A percentile compares a stretch with the other conserved stretches of the same genome.
Conservation (phyloP, 78 protist genomes). For the Diacronema lutheri region DNA sequence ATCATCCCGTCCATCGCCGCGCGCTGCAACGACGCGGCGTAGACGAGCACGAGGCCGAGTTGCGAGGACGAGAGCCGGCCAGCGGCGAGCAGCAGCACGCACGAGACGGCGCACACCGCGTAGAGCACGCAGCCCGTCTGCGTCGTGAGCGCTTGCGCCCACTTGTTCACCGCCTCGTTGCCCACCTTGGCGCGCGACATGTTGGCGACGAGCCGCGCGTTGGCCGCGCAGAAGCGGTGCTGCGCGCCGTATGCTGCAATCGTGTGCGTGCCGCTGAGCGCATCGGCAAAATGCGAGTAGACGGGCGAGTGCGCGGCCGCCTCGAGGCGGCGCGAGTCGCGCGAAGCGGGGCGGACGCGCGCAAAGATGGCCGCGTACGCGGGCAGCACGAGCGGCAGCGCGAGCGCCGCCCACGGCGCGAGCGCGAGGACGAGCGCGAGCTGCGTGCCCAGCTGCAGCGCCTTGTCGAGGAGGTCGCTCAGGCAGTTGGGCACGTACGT, state of each 20-base stretch:
- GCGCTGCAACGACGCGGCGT: slow-evolving; percentile 39
- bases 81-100: neutral
- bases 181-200: neutral
- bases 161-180: slow-evolving; percentile 13
- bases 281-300: slow-evolving; percentile 26
- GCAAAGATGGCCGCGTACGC: neutral
- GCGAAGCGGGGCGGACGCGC: neutral
- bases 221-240: neutral
- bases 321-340: neutral
- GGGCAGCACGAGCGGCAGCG: neutral
- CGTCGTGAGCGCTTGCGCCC: slow-evolving; percentile 26
- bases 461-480: neutral
- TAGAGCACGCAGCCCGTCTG: slow-evolving; percentile 18
- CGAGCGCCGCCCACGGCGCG: slow-evolving; percentile 18
- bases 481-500: slow-evolving; percentile 6
- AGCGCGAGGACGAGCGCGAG: neutral
- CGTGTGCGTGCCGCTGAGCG: slow-evolving; percentile 13
- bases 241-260: neutral
- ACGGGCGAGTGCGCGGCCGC: slow-evolving; percentile 29
- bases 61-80: neutral
- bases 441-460: neutral
- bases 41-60: slow-evolving; percentile 38
- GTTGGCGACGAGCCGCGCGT: neutral
- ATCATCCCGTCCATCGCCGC: slow-evolving; percentile 30
- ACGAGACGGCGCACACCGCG: neutral